phyloP scores from a whole-genome alignment of 768 basidiomycete genomes.

The Naganishia kalamii region DNA sequence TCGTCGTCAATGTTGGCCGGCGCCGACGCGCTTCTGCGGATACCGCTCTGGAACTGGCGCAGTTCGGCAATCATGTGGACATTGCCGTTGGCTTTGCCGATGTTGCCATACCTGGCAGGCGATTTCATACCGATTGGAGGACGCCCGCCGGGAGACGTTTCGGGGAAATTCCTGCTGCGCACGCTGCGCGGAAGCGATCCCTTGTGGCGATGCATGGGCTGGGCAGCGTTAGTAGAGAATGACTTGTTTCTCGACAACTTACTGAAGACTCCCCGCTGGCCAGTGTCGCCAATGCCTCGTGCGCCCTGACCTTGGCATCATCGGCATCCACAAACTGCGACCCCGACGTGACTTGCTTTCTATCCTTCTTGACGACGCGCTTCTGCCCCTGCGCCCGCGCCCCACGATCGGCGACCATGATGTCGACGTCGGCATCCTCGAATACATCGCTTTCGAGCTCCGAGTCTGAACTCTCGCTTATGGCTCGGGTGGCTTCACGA shows the following conservation, averaged over 20 bases:
- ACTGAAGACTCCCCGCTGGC: constrained; percentile 42
- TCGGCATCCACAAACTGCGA: constrained; percentile 48
- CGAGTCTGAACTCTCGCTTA: neutral
- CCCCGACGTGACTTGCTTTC: constrained; percentile 31
- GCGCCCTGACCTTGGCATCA: constrained; percentile 59
- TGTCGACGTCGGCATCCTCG: constrained; percentile 41
- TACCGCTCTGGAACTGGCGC: constrained; percentile 31
- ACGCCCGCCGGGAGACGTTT: neutral
- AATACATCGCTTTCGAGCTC: neutral
- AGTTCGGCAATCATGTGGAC: constrained; percentile 22
- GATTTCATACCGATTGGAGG: constrained; percentile 40
- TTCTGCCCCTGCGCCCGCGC: constrained; percentile 28
- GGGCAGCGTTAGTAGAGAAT: neutral
- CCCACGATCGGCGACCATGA: constrained; percentile 37
- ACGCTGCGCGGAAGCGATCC: constrained; percentile 30
- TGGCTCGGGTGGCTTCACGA: constrained; percentile 4
- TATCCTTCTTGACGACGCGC: constrained; percentile 28
- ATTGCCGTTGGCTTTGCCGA: constrained; percentile 21
- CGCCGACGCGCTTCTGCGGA: constrained; percentile 39
- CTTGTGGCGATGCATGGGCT: constrained; percentile 31
- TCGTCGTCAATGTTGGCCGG: constrained; percentile 29
- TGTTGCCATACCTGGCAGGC: constrained; percentile 17
- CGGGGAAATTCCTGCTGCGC: constrained; percentile 30
- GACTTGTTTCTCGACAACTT: constrained; percentile 12
- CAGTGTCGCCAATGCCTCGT: constrained; percentile 67